Conservation (phyloP, 345 rosid species). For the Triadica sebifera region DNA sequence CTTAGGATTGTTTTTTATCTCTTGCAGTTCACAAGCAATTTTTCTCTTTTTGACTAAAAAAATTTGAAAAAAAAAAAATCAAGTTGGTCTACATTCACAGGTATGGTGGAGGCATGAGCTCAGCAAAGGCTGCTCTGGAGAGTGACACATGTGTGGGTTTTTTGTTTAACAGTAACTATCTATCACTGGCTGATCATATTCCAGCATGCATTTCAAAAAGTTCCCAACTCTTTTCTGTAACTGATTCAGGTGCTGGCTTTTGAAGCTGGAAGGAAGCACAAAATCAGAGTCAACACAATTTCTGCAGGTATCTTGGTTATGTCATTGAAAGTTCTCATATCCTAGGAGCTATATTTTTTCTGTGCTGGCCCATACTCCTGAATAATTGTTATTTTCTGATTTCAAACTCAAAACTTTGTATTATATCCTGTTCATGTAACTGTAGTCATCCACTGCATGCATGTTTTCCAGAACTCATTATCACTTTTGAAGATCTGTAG, state of each 20-base stretch:
- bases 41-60: too few species aligned
- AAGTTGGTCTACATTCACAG: slow-evolving; percentile 34
- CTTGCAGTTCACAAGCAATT: not conserved
- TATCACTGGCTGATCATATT: not conserved
- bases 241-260: slow-evolving; percentile 62
- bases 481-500: not conserved
- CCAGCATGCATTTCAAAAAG: not conserved
- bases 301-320: slow-evolving; percentile 50
- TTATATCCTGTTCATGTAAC: too few species aligned
- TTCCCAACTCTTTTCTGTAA: not conserved
- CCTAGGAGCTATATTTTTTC: too few species aligned
- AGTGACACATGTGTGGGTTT: slow-evolving; percentile 77
- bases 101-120: slow-evolving; percentile 99
- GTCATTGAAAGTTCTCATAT: too few species aligned
- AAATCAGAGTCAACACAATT: slow-evolving; percentile 65
- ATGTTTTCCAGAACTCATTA: not conserved
- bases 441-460: not conserved
- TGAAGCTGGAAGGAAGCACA: slow-evolving; percentile 72
- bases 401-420: too few species aligned
- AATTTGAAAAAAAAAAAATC: not conserved
- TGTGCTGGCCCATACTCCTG: too few species aligned
- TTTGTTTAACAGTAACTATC: not conserved
- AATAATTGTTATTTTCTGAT: too few species aligned
- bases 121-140: slow-evolving; percentile 96
- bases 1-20: slow-evolving; percentile 1